phyloP scores from a whole-genome alignment of 1,284 basidiomycete species.

The Coniferiporia weirii region DNA sequence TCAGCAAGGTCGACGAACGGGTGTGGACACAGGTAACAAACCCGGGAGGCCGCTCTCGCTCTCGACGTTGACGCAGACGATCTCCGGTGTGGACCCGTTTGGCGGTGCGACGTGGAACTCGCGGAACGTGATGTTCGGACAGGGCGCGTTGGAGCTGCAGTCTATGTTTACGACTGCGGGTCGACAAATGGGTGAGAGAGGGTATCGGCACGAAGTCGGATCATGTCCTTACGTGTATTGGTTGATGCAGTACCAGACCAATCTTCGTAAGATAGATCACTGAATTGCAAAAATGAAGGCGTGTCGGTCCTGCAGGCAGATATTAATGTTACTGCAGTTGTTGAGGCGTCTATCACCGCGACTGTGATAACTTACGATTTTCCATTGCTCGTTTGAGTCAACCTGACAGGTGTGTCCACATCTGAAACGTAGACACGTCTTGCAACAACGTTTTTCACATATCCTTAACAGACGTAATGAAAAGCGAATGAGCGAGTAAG shows the following conservation, averaged over 20 bases:
- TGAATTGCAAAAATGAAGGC: slow-evolving; percentile 46
- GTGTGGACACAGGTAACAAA: slow-evolving; percentile 3
- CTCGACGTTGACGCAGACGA: slow-evolving; percentile 44
- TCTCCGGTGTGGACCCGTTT: slow-evolving; percentile 31
- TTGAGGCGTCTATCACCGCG: neutral
- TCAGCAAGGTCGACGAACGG: no score
- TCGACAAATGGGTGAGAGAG: neutral
- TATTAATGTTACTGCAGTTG: no score
- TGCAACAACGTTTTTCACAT: slow-evolving; percentile 44
- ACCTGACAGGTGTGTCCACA: slow-evolving; percentile 41
- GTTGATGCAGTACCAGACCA: slow-evolving; percentile 44
- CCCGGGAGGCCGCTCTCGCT: slow-evolving; percentile 38
- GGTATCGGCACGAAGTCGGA: slow-evolving; percentile 20
- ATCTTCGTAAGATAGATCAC: slow-evolving; percentile 41
- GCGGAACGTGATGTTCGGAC: slow-evolving; percentile 40
- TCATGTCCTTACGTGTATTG: slow-evolving; percentile 31
- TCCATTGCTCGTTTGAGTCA: slow-evolving; percentile 51
- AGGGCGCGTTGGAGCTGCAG: slow-evolving; percentile 48
- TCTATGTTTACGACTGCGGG: slow-evolving; percentile 45
- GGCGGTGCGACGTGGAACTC: slow-evolving; percentile 38
- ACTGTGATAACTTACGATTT: slow-evolving; percentile 32
- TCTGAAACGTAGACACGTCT: slow-evolving; percentile 43
- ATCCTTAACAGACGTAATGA: slow-evolving; percentile 30
- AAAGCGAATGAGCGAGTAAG: neutral
- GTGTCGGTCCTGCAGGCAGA: slow-evolving; percentile 37